phyloP scores from a whole-genome alignment of 257 asterid species.

The Galeopsis tetrahit region DNA sequence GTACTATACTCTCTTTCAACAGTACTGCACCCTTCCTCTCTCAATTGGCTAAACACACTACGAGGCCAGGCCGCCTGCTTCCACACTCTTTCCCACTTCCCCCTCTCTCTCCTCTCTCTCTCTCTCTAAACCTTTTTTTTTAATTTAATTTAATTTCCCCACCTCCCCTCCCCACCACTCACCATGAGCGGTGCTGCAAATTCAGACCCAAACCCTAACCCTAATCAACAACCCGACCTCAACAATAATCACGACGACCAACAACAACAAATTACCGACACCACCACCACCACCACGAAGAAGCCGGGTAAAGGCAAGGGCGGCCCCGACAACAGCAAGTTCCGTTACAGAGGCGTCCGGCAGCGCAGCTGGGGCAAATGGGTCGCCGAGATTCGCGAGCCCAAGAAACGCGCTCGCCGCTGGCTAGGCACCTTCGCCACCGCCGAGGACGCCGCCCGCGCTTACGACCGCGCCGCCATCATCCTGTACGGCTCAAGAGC shows the following conservation, averaged over 20 bases:
- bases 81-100: not conserved
- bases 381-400: constrained; percentile 99
- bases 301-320: constrained; percentile 63
- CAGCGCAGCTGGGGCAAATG: constrained; percentile 99
- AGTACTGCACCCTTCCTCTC: not conserved
- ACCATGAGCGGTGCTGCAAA: constrained; percentile 67
- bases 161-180: constrained; percentile 45
- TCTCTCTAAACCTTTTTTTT: not conserved
- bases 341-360: constrained; percentile 78
- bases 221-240: constrained; percentile 30
- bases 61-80: constrained; percentile 51
- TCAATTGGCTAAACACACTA: constrained; percentile 60
- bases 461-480: constrained; percentile 93
- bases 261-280: not conserved
- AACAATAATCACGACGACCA: not conserved
- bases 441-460: constrained; percentile 98
- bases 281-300: constrained; percentile 13
- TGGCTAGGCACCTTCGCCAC: constrained; percentile 94
- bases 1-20: not conserved
- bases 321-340: constrained; percentile 87
- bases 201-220: constrained; percentile 42
- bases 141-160: constrained; percentile 39
- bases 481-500: constrained; percentile 76
- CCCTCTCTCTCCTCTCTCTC: not conserved
- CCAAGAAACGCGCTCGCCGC: constrained; percentile 68